These are phyloP conservation scores for Thermothelomyces thermophilus DNA, from an alignment of 2,329 filamentous ascomycete genomes.

Conservation along the genomic window DNA sequence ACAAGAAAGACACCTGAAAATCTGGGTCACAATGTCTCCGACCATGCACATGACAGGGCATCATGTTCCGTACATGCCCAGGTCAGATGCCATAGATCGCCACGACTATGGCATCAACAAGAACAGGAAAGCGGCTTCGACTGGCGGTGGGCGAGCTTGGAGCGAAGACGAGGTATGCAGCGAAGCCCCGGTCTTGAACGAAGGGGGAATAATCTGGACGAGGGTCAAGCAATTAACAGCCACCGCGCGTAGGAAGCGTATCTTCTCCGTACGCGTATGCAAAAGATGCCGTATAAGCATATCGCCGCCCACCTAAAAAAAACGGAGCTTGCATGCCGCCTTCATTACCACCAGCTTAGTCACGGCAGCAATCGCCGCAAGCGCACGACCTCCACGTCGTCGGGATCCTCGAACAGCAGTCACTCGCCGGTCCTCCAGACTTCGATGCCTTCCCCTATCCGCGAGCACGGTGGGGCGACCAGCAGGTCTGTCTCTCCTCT, in stretches of 20 bases:
- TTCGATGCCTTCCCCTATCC: constrained; percentile 45
- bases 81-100: constrained; percentile 49
- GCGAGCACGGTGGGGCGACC: constrained; percentile 34
- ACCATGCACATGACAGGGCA: constrained; percentile 41
- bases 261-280: constrained; percentile 73
- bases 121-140: constrained; percentile 61
- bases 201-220: background rate
- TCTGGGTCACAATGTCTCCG: constrained; percentile 42
- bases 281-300: constrained; percentile 89
- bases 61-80: constrained; percentile 42
- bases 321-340: constrained; percentile 78
- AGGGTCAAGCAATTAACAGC: constrained; percentile 10
- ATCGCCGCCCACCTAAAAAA: constrained; percentile 81
- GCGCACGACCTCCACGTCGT: constrained; percentile 64
- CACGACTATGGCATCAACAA: constrained; percentile 57
- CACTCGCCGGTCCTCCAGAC: constrained; percentile 45
- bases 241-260: constrained; percentile 60
- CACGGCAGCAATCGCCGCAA: constrained; percentile 76
- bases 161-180: constrained; percentile 71
- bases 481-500: constrained; percentile 46
- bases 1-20: constrained; percentile 14
- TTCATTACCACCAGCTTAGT: constrained; percentile 81
- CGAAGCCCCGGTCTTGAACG: too few species aligned
- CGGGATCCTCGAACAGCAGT: constrained; percentile 49
- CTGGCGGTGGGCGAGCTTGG: constrained; percentile 73